Evolutionary conservation across 2,329 filamentous ascomycete genomes (phyloP).

Genomic region (Cordyceps militaris): DNA sequence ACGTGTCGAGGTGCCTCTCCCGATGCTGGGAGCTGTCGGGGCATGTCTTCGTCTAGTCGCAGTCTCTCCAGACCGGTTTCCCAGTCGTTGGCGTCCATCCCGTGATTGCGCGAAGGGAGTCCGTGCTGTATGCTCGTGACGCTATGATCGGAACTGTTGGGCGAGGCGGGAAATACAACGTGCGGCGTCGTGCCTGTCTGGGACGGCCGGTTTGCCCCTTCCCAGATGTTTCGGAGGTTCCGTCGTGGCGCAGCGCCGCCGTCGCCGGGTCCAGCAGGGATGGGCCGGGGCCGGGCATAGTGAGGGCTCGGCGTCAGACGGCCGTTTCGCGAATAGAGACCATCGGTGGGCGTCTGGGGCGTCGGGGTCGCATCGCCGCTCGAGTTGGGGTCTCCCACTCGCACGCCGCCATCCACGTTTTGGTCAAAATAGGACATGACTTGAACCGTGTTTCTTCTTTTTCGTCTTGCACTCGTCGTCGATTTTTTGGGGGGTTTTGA

Average conservation of each 20-base stretch:
- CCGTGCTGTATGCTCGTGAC: not conserved
- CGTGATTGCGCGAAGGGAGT: no score
- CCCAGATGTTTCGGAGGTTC: not conserved
- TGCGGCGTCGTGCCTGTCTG: not conserved
- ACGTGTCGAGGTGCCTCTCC: not conserved
- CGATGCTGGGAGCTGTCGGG: not conserved
- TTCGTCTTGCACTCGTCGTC: no score
- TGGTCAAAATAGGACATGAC: not conserved
- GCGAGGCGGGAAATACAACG: not conserved
- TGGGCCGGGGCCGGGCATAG: not conserved
- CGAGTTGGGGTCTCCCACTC: not conserved
- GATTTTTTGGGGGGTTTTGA: not conserved
- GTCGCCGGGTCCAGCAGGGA: no score
- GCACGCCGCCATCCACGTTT: not conserved
- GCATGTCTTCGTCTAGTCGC: not conserved
- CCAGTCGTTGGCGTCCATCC: not conserved
- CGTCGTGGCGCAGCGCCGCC: not conserved
- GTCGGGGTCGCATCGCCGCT: not conserved
- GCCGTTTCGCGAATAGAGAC: not conserved
- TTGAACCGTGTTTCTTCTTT: not conserved
- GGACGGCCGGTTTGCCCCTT: not conserved
- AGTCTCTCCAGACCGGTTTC: not conserved
- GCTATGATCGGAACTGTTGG: not conserved
- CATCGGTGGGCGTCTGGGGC: not conserved
- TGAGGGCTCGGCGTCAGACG: not conserved